Percentiles rank a stretch among this genome's conserved stretches.
Evolutionary conservation across 306 rosid species (phyloP).

Genomic region (Pyrus communis): DNA sequence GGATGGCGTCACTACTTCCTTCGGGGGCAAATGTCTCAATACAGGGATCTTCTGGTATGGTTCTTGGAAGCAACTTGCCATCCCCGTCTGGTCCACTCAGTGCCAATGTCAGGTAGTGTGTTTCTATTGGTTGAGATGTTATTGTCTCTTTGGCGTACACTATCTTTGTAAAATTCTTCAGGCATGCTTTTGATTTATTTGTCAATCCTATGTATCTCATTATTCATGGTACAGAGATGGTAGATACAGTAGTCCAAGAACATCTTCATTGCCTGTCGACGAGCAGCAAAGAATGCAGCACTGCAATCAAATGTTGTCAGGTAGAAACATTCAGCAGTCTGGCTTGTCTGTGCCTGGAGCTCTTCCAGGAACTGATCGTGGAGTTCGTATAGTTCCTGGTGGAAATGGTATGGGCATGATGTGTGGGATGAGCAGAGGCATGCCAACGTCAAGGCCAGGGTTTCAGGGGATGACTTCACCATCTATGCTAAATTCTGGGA

Average conservation of each 20-base stretch:
- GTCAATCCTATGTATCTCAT: neutral
- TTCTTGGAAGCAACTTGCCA: constrained; percentile 51
- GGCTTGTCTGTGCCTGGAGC: constrained; percentile 59
- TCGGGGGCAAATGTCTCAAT: constrained; percentile 59
- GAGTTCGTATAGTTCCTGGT: constrained; percentile 72
- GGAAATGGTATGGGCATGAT: constrained; percentile 82
- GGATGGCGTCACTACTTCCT: constrained; percentile 51
- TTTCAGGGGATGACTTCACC: constrained; percentile 74
- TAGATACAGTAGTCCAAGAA: constrained; percentile 65
- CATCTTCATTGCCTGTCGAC: constrained; percentile 64
- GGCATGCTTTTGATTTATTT: neutral
- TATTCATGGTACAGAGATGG: constrained; percentile 47
- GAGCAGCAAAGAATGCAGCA: constrained; percentile 92
- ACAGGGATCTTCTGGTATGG: constrained; percentile 71
- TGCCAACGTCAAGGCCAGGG: constrained; percentile 76
- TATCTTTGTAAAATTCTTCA: neutral
- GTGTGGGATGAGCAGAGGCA: constrained; percentile 73
- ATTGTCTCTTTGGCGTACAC: neutral
- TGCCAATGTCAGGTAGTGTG: constrained; percentile 52
- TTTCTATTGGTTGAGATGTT: constrained; percentile 11
- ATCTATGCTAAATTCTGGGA: constrained; percentile 64
- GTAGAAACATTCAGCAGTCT: constrained; percentile 69
- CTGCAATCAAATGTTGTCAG: constrained; percentile 63
- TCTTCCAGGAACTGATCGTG: constrained; percentile 79
- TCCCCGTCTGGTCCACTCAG: constrained; percentile 54